These are phyloP conservation scores for Actinomortierella ambigua DNA, from an alignment of 371 early-diverging fungal species.

Conservation along the genomic window DNA sequence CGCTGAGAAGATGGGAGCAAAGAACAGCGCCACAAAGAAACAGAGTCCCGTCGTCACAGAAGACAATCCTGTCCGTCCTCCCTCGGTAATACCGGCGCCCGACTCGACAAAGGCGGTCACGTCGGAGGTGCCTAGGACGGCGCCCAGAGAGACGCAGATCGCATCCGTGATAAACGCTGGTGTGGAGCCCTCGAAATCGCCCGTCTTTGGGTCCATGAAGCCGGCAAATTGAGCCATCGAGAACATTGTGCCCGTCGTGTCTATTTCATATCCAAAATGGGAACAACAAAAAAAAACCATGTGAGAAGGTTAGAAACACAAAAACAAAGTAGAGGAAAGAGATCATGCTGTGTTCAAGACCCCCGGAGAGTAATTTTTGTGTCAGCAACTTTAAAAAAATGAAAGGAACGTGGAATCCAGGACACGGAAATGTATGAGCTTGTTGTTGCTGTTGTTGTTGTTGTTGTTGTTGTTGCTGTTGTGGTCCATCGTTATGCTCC, in stretches of 20 bases:
- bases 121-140: conserved; percentile 75
- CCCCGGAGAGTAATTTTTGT: too few species aligned
- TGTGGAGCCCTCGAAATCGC: conserved; percentile 79
- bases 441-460: too few species aligned
- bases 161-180: conserved; percentile 78
- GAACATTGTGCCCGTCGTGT: conserved; percentile 79
- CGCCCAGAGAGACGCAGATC: conserved; percentile 63
- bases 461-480: too few species aligned
- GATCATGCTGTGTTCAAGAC: too few species aligned
- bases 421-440: too few species aligned
- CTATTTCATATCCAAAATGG: conserved; percentile 44
- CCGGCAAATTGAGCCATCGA: conserved; percentile 84
- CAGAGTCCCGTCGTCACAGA: conserved; percentile 68
- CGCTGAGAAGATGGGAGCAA: conserved; percentile 82
- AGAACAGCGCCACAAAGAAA: conserved; percentile 79
- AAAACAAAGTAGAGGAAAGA: too few species aligned
- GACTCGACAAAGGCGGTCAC: conserved; percentile 82
- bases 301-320: too few species aligned
- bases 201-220: conserved; percentile 69
- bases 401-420: too few species aligned
- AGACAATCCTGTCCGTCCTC: conserved; percentile 79
- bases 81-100: conserved; percentile 83
- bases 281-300: too few species aligned
- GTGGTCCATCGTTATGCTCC: too few species aligned
- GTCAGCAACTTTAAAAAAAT: too few species aligned